Evolutionary conservation across 768 basidiomycete species (phyloP).

Genomic region (Termitomyces sp.): DNA sequence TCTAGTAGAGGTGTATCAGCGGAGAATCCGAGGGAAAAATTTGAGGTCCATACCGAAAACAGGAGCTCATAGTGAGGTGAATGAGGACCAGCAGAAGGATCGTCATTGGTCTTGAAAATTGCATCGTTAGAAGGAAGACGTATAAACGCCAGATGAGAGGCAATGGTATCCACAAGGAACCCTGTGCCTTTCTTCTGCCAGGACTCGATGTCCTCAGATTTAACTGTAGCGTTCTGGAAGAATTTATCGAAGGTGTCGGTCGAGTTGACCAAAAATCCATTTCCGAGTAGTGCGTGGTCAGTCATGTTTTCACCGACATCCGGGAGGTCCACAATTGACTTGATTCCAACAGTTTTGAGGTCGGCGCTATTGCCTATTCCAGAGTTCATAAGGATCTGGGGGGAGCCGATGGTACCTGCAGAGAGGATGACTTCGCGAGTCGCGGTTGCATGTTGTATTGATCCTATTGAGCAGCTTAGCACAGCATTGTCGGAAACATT

Average conservation of each 20-base stretch:
- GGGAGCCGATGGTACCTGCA: slow-evolving; percentile 25
- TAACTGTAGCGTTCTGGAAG: neutral
- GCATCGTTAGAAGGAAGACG: neutral
- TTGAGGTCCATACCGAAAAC: neutral
- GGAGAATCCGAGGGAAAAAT: neutral
- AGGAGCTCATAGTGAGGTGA: neutral
- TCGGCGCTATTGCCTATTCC: slow-evolving; percentile 23
- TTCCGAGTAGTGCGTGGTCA: slow-evolving; percentile 19
- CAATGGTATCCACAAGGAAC: neutral
- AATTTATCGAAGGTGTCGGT: neutral
- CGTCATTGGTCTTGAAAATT: neutral
- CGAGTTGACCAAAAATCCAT: neutral
- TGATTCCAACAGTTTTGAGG: slow-evolving; percentile 15
- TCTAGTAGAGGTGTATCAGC: neutral
- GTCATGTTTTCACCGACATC: slow-evolving; percentile 31
- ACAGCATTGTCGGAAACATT: neutral
- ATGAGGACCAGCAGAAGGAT: neutral
- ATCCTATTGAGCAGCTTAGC: slow-evolving; percentile 5
- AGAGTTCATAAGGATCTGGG: slow-evolving; percentile 24
- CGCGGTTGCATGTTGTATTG: slow-evolving; percentile 14
- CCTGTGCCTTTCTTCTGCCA: neutral
- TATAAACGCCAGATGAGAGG: neutral
- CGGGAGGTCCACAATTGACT: slow-evolving; percentile 22
- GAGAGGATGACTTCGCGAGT: slow-evolving; percentile 30
- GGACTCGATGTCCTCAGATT: neutral